phyloP scores from a whole-genome alignment of 2,329 filamentous ascomycete species.

The Meredithiella fracta region DNA sequence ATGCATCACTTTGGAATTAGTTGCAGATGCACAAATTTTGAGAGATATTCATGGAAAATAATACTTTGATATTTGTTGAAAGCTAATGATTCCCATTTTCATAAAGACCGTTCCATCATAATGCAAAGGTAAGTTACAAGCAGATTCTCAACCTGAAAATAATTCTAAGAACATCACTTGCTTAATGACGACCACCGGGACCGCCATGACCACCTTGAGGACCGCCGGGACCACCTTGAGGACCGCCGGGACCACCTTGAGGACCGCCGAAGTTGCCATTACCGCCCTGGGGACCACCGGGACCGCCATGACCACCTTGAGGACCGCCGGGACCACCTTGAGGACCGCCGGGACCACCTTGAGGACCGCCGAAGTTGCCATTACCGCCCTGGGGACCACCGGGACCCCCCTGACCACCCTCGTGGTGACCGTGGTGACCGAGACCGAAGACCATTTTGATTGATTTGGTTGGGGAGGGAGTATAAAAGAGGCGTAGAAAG shows the following conservation, averaged over 20 bases:
- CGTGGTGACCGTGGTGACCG: conserved; percentile 3
- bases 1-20: no score
- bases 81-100: background rate
- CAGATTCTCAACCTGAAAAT: background rate
- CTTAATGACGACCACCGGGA: conserved; percentile 4
- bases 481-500: background rate
- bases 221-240: background rate
- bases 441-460: conserved; percentile 13
- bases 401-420: conserved; percentile 2
- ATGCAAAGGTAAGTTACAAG: background rate
- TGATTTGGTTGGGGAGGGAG: background rate
- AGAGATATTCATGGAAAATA: no score
- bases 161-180: background rate
- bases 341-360: background rate
- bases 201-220: conserved; percentile 3
- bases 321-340: background rate
- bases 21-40: no score
- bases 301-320: background rate
- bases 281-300: background rate
- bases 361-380: background rate
- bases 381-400: conserved; percentile 2
- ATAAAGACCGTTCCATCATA: background rate
- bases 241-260: conserved; percentile 6
- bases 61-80: background rate
- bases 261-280: no score